phyloP scores from a whole-genome alignment of 2,329 filamentous ascomycete genomes.

The Exophiala spinifera region DNA sequence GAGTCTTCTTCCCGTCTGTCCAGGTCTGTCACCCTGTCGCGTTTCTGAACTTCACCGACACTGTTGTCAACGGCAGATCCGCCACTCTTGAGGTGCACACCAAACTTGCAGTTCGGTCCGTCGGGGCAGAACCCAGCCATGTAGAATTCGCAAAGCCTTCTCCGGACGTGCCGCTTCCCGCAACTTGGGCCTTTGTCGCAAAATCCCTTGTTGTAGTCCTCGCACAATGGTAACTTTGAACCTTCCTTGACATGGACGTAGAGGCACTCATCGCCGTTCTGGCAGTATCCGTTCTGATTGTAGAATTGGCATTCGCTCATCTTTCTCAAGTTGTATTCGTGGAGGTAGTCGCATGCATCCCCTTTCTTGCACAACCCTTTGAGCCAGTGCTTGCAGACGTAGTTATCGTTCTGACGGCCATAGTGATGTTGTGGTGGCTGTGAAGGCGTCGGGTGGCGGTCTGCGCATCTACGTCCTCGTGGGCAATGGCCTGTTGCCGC shows the following conservation, averaged over 20 bases:
- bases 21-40: slow-evolving; percentile 21
- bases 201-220: slow-evolving; percentile 92
- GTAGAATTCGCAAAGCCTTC: slow-evolving; percentile 78
- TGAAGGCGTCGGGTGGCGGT: slow-evolving; percentile 65
- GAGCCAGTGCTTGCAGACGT: slow-evolving; percentile 99
- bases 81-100: slow-evolving; percentile 58
- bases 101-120: slow-evolving; percentile 69
- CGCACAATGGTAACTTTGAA: slow-evolving; percentile 73
- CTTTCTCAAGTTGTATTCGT: slow-evolving; percentile 96
- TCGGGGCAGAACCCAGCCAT: slow-evolving; percentile 93
- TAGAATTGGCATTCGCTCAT: slow-evolving; percentile 99
- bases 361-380: slow-evolving; percentile 97
- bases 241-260: slow-evolving; percentile 87
- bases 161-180: slow-evolving; percentile 82
- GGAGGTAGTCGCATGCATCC: slow-evolving; percentile 92
- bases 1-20: slow-evolving; percentile 27
- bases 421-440: slow-evolving; percentile 38
- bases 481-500: slow-evolving; percentile 76
- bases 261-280: slow-evolving; percentile 93
- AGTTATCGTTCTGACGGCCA: slow-evolving; percentile 41
- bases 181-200: slow-evolving; percentile 86
- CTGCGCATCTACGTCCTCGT: slow-evolving; percentile 76
- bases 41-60: slow-evolving; percentile 21
- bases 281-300: slow-evolving; percentile 87
- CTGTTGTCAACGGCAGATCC: slow-evolving; percentile 6